phyloP scores from a whole-genome alignment of 306 rosid genomes.

The Castanea crenata region DNA sequence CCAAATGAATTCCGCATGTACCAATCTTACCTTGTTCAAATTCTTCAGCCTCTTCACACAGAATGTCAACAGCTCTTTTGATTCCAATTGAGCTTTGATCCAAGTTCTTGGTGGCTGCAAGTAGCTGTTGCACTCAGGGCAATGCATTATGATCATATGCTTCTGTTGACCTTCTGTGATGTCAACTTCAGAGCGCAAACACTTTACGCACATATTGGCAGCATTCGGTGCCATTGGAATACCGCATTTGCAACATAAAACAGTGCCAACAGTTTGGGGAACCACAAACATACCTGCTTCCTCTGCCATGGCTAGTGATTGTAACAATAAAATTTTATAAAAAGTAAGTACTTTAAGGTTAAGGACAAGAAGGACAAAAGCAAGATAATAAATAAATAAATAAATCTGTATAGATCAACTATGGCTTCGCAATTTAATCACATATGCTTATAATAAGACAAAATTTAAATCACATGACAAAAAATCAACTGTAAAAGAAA shows the following conservation, averaged over 20 bases:
- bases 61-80: slow-evolving; percentile 58
- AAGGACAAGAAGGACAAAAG: neutral
- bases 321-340: neutral
- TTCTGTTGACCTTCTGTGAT: slow-evolving; percentile 71
- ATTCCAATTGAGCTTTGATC: slow-evolving; percentile 58
- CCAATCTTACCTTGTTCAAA: slow-evolving; percentile 45
- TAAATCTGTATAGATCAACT: neutral
- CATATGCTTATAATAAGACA: neutral
- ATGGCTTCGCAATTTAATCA: too few species aligned
- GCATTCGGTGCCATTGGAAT: slow-evolving; percentile 63
- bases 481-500: neutral
- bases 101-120: slow-evolving; percentile 72
- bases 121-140: slow-evolving; percentile 60
- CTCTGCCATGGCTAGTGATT: slow-evolving; percentile 39
- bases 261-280: slow-evolving; percentile 53
- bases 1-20: slow-evolving; percentile 52
- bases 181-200: slow-evolving; percentile 61
- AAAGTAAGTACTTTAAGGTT: too few species aligned
- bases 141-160: slow-evolving; percentile 42
- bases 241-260: slow-evolving; percentile 65
- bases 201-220: slow-evolving; percentile 69
- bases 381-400: neutral
- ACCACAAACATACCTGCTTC: slow-evolving; percentile 55
- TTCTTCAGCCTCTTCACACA: slow-evolving; percentile 58
- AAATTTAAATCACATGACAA: neutral